Evolutionary conservation across 192 early-diverging fungal species (phyloP).

Genomic region (Radiomyces spectabilis): DNA sequence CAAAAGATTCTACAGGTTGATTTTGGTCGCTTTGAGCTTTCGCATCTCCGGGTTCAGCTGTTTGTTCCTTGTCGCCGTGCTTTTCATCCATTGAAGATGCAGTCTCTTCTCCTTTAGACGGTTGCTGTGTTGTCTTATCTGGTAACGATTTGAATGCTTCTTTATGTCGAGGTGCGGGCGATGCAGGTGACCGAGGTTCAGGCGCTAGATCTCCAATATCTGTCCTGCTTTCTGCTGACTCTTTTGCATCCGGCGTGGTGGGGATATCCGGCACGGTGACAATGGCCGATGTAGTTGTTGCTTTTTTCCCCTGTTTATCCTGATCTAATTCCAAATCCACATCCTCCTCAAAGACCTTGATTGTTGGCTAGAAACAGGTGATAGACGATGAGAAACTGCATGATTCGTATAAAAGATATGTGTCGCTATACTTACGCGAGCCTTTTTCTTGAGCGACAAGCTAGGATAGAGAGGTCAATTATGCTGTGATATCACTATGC

Average conservation of each 20-base stretch:
- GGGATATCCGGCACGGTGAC: not conserved
- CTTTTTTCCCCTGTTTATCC: not conserved
- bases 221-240: not conserved
- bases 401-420: no score
- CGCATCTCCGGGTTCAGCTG: no score
- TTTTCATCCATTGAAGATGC: not conserved
- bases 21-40: not conserved
- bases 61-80: not conserved
- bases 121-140: not conserved
- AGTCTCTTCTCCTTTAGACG: not conserved
- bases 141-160: slow-evolving; percentile 4
- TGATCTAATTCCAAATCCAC: slow-evolving; percentile 56
- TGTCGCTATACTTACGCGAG: no score
- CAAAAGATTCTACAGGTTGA: slow-evolving; percentile 12
- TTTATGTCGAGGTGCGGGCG: not conserved
- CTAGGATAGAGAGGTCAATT: no score
- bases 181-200: not conserved
- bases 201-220: no score
- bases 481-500: no score
- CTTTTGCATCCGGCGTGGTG: not conserved
- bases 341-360: slow-evolving; percentile 67
- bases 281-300: not conserved
- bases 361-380: slow-evolving; percentile 64
- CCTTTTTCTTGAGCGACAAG: no score
- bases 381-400: no score